Percentiles rank a stretch among this genome's conserved stretches.
These are phyloP conservation scores for Whalleya microplaca DNA, from an alignment of 2,329 filamentous ascomycete species.

Conservation along the genomic window DNA sequence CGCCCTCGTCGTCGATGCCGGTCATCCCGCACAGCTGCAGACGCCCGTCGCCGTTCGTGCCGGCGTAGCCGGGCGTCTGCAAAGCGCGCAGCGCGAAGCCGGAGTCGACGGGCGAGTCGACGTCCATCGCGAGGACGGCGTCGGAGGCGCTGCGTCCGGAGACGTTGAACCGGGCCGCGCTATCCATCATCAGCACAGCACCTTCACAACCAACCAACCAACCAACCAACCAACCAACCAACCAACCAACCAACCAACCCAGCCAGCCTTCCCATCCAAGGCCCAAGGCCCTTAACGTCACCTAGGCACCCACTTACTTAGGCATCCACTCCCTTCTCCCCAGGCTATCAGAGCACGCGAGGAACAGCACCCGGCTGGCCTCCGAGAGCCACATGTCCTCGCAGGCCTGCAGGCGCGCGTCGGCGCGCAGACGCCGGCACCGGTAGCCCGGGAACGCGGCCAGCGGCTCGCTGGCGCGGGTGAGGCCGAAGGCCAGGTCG, in stretches of 20 bases:
- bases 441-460: constrained; percentile 33
- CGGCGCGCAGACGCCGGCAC: constrained; percentile 32
- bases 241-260: too few species aligned
- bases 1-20: constrained; percentile 30
- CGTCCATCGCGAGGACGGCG: constrained; percentile 37
- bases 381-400: constrained; percentile 41
- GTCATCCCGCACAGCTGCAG: constrained; percentile 38
- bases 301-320: too few species aligned
- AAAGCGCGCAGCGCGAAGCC: constrained; percentile 31
- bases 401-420: constrained; percentile 34
- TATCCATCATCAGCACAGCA: too few species aligned
- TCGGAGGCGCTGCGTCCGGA: constrained; percentile 37
- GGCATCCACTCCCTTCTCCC: constrained; percentile 31
- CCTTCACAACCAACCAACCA: too few species aligned
- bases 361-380: constrained; percentile 35
- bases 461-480: constrained; percentile 31
- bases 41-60: constrained; percentile 19
- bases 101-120: constrained; percentile 33
- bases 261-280: too few species aligned
- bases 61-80: constrained; percentile 33
- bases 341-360: constrained; percentile 34
- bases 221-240: too few species aligned
- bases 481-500: constrained; percentile 28
- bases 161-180: constrained; percentile 28
- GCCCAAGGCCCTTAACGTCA: too few species aligned